Evolutionary conservation across 176 grass and related monocot genomes (phyloP), one percentile per base, ranked within the genome.

Genomic region (Eremochloa ophiuroides): DNA sequence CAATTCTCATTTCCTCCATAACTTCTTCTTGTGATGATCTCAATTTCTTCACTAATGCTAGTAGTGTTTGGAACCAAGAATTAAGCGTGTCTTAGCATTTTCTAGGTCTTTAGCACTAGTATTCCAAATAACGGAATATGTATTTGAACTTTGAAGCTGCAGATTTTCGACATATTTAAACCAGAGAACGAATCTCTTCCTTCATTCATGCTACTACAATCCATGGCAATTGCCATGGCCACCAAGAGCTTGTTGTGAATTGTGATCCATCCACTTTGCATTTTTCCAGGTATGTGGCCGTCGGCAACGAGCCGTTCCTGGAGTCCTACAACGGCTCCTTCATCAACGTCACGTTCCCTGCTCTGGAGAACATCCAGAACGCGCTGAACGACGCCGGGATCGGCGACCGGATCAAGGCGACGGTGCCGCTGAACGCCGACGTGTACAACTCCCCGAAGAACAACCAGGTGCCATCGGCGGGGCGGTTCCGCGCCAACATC

Each of bases 261-360:
- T 35, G 34, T 35, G 34, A 35, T 35, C 34, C 34, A 35, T 35
- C 34, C 34, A 35, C n/a, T n/a, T n/a, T 38, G 0, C 39, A 41
- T 82, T 80, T 0, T 70, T 73, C 38, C 85, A 91, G 91, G 80
- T 91, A 91, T 17, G 88, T 94, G 14, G 91, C 88, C 2, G 88
- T 93, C 0, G 91, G 91, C 39, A 93, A 93, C n/a, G 91, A 93
- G 78, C 91, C 91, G 11, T 93, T 93, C 77, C 39, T 90, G 67
- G 42, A 69, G 16, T 71, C 91, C 0, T 93, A 93, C 88, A 88
- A 94, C 56, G 79, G 79, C 25, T 48, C 86, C 15, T 94, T 94
- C 80, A 74, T 91, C 62, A 78, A 89, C 46, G 46, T 81, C 42
- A 91, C 92, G 5, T 82, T 91, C 22, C 92, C 92, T 5, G 92